Conservation (phyloP, 768 basidiomycete species). For the Nidularia pulvinata region DNA sequence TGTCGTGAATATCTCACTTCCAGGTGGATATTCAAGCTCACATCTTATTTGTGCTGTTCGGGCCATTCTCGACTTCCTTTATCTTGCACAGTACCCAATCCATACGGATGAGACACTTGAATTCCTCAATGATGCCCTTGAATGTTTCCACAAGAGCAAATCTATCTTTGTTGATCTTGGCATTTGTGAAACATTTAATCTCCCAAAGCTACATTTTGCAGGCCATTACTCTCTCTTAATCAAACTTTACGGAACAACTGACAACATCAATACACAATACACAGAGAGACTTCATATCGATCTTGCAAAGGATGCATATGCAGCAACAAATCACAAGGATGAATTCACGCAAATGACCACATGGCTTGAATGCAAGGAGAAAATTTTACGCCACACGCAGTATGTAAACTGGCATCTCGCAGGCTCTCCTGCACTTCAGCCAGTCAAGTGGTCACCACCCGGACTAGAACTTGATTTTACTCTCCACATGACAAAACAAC, state of each 20-base stretch:
- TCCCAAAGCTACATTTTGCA: conserved; percentile 40
- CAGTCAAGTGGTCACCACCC: conserved; percentile 1
- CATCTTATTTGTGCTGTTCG: conserved; percentile 21
- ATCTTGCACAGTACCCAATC: conserved; percentile 26
- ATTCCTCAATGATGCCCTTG: conserved; percentile 18
- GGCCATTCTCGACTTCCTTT: conserved; percentile 34
- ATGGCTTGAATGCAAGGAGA: conserved; percentile 31
- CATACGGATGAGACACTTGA: conserved; percentile 26
- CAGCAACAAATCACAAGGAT: conserved; percentile 30
- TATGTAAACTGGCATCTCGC: conserved; percentile 17
- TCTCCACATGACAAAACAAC: conserved; percentile 18
- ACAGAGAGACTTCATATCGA: conserved; percentile 41
- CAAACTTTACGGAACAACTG: conserved; percentile 25
- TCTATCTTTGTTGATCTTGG: conserved; percentile 27
- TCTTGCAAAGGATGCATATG: conserved; percentile 31
- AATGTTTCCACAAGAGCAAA: conserved; percentile 35
- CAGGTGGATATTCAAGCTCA: conserved; percentile 1
- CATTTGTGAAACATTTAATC: conserved; percentile 29
- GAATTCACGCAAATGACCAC: conserved; percentile 33
- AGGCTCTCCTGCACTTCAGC: background rate
- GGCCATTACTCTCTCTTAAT: conserved; percentile 29
- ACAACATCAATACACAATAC: conserved; percentile 37
- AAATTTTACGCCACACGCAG: conserved; percentile 16
- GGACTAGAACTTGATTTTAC: conserved; percentile 5
- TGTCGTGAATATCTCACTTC: conserved; percentile 17